Evolutionary conservation across 495 filamentous ascomycete genomes (phyloP).

Genomic region (Penicillium paxilli): DNA sequence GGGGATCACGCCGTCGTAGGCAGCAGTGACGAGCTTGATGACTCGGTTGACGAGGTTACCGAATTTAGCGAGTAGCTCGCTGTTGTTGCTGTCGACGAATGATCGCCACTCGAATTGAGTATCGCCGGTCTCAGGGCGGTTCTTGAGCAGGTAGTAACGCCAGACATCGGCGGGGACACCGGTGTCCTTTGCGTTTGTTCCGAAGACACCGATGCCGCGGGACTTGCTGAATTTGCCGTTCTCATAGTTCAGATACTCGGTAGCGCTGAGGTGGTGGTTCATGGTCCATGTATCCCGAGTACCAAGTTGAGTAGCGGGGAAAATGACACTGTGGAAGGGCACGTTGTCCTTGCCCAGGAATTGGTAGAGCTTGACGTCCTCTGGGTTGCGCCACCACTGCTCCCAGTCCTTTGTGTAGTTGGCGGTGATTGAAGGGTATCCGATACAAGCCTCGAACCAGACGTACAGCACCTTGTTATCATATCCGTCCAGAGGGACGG

Average conservation of each 20-base stretch:
- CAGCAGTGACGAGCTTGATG: conserved; percentile 84
- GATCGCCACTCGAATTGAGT: conserved; percentile 86
- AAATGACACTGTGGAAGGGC: conserved; percentile 89
- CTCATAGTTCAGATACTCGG: conserved; percentile 97
- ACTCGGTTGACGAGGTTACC: conserved; percentile 95
- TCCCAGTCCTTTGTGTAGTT: conserved; percentile 92
- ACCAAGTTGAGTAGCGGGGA: conserved; percentile 83
- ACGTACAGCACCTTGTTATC: conserved; percentile 91
- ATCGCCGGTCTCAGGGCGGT: conserved; percentile 86
- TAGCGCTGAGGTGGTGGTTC: conserved; percentile 84
- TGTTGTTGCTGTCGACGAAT: conserved; percentile 88
- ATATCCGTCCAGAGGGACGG: conserved; percentile 63
- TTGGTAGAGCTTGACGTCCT: conserved; percentile 88
- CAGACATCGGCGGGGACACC: conserved; percentile 86
- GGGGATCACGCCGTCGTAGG: conserved; percentile 68
- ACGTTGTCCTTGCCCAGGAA: conserved; percentile 99
- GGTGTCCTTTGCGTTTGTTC: conserved; percentile 82
- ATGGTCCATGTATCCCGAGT: conserved; percentile 86
- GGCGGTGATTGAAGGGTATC: conserved; percentile 92
- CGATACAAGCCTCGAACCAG: conserved; percentile 98
- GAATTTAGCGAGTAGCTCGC: conserved; percentile 82
- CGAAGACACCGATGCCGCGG: conserved; percentile 85
- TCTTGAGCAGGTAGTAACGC: conserved; percentile 88
- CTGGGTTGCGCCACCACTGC: conserved; percentile 91
- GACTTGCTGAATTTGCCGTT: conserved; percentile 96